These are phyloP conservation scores for Hymenoscyphus salicellus DNA, from an alignment of 2,329 filamentous ascomycete genomes.

Conservation along the genomic window DNA sequence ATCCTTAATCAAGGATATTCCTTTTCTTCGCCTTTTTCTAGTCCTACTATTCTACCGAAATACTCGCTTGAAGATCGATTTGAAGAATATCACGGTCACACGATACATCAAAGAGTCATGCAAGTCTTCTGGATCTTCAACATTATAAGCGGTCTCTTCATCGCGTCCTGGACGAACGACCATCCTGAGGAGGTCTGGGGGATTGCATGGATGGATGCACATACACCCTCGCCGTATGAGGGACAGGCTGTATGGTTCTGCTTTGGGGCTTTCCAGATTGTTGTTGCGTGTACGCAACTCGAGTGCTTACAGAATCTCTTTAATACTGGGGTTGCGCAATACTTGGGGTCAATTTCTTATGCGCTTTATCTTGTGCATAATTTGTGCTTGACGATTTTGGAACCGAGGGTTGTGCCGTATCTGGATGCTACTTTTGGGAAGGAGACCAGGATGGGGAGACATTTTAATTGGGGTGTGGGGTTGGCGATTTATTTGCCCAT, in stretches of 20 bases:
- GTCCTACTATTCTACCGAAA: conserved; percentile 25
- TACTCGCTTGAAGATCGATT: conserved; percentile 16
- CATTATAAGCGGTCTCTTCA: conserved; percentile 29
- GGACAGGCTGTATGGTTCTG: conserved; percentile 34
- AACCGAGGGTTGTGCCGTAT: conserved; percentile 27
- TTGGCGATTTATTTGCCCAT: conserved; percentile 46
- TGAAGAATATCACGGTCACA: conserved; percentile 2
- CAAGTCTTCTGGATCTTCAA: conserved; percentile 32
- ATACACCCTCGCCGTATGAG: conserved; percentile 29
- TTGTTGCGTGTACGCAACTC: conserved; percentile 37
- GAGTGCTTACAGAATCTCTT: conserved; percentile 43
- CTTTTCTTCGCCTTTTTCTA: conserved; percentile 21
- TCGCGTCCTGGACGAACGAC: conserved; percentile 33
- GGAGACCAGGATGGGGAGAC: conserved; percentile 24
- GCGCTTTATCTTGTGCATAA: conserved; percentile 59
- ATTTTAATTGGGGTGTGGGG: conserved; percentile 36
- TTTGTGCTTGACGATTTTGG: conserved; percentile 41
- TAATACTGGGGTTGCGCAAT: conserved; percentile 49
- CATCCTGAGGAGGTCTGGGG: conserved; percentile 28
- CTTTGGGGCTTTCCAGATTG: conserved; percentile 33
- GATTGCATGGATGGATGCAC: conserved; percentile 23
- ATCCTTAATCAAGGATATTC: conserved; percentile 37
- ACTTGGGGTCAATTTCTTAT: conserved; percentile 56
- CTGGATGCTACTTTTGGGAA: conserved; percentile 24
- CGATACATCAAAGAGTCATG: conserved; percentile 13